Conservation (phyloP, 1,139 yeast genomes). For the Yamadazyma buinensis region DNA sequence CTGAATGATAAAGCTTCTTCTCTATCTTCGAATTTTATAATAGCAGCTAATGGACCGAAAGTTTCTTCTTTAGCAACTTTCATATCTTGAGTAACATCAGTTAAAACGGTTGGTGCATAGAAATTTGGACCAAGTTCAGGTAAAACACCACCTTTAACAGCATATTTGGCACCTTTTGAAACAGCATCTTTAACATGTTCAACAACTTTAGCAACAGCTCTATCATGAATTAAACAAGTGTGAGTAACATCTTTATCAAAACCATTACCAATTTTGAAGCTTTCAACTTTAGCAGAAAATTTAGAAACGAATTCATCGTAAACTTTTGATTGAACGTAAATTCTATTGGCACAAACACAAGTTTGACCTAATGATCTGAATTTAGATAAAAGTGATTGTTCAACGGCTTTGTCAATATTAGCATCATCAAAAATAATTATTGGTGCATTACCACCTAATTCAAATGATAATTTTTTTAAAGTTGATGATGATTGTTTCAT, state of each 20-base stretch:
- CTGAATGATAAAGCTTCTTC: constrained; percentile 38
- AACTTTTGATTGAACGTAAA: constrained; percentile 66
- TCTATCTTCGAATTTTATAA: constrained; percentile 35
- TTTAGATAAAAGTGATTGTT: constrained; percentile 51
- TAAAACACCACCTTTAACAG: constrained; percentile 38
- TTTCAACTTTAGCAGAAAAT: constrained; percentile 30
- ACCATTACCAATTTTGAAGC: constrained; percentile 42
- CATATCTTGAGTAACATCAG: constrained; percentile 39
- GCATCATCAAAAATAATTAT: constrained; percentile 48
- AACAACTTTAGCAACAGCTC: constrained; percentile 37
- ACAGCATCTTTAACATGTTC: constrained; percentile 41
- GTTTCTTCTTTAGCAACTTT: constrained; percentile 41
- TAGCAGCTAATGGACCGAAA: constrained; percentile 46
- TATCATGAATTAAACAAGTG: constrained; percentile 41
- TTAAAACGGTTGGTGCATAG: constrained; percentile 39
- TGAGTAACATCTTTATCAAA: constrained; percentile 42
- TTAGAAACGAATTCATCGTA: constrained; percentile 53
- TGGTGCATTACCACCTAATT: constrained; percentile 54
- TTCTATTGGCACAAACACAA: constrained; percentile 85
- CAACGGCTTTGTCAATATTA: constrained; percentile 44
- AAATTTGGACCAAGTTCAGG: constrained; percentile 38
- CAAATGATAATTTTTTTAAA: constrained; percentile 48
- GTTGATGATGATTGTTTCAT: constrained; percentile 46
- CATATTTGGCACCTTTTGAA: constrained; percentile 38
- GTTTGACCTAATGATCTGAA: constrained; percentile 81